Evolutionary conservation across 352 stramenopile genomes (phyloP), one percentile per base, ranked within the genome.

Genomic region (Phytophthora idaei): DNA sequence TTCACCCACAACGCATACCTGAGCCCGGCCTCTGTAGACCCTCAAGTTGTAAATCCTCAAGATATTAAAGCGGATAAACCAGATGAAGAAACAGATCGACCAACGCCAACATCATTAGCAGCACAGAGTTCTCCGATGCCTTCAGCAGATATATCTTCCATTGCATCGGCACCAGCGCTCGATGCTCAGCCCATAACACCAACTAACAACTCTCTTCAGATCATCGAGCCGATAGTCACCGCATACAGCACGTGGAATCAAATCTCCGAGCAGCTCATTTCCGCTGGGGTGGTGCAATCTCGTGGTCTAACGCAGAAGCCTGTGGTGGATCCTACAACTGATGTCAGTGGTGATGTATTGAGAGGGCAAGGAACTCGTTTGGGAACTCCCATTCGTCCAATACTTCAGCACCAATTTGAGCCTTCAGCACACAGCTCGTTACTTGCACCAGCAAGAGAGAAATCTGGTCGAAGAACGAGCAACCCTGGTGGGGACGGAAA

Each of bases 1-100:
- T 92, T 90, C 46, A 69, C 80, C 5, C 73, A 81, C 67, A 89
- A 84, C 39, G 55, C 70, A 0, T 75, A 83, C 44, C 42, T 25
- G 9, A 52, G 29, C 12, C 36, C 36, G 36, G 36, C 5, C 36
- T 17, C 36, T 5, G 36, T 17, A 42, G 36, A n/a, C 36, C 12
- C 10, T 42, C 10, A 42, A 42, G 36, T 42, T 12, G 36, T 17
- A n/a, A 42, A 42, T 42, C 12, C 36, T 17, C 36, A 42, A 42
- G 36, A 39, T 39, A 12, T 5, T 42, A n/a, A 42, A 3, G 3
- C 12, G 36, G 3, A 44, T 1, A 63, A 61, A 57, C 36, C 29
- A 51, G 11, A 10, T 29, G 58, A 59, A 29, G 64, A 9, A 14
- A 61, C 49, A n/a, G 17, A 25, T 32, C 50, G 9, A 25, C 8